Evolutionary conservation across 495 filamentous ascomycete genomes (phyloP), one percentile per base, ranked within the genome.

Genomic region (Tuber indicum): DNA sequence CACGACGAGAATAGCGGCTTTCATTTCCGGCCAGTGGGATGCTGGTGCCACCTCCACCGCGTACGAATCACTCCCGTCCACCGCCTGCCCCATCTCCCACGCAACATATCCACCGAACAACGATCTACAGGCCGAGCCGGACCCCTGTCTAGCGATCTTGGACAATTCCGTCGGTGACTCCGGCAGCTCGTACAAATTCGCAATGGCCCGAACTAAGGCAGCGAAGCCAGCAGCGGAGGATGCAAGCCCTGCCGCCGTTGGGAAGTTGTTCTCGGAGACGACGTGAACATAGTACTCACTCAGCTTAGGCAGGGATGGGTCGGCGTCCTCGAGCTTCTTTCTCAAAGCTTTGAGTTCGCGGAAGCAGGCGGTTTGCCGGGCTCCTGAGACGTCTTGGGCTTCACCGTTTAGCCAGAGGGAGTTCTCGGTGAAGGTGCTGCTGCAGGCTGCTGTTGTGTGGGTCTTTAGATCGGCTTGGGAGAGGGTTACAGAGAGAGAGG

Each of bases 241-340:
- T 41, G 96, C 96, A 32, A 99, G 91, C 23, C 96, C 96, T n/a
- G 96, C 96, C 44, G 96, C 96, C 41, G 96, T 99, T 74, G 96
- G 96, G 89, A 99, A 99, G 87, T 99, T 99, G 89, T 99, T 99
- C 85, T 93, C 91, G 76, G 91, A 93, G 74, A 94, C 93, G 77
- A 98, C 90, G 69, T 91, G 91, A 73, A 99, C 89, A 39, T 92
- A 90, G 78, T 90, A 87, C 72, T 86, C 83, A 36, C 92, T 91
- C 71, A 99, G 88, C 82, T 91, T 91, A 8, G 96, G 94, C 32
- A 96, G 88, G 36, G 90, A 89, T 0, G 90, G 80, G 83, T 97
- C 86, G 69, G 87, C 85, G 72, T 86, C 86, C 84, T 99, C 96
- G 84, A 98, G 87, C 16, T 87, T 85, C 66, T 90, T 86, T 76